Percentiles rank a stretch among this genome's conserved stretches.
Conservation (phyloP, 805 yeast genomes). For the Zygotorulaspora chibaensis region DNA sequence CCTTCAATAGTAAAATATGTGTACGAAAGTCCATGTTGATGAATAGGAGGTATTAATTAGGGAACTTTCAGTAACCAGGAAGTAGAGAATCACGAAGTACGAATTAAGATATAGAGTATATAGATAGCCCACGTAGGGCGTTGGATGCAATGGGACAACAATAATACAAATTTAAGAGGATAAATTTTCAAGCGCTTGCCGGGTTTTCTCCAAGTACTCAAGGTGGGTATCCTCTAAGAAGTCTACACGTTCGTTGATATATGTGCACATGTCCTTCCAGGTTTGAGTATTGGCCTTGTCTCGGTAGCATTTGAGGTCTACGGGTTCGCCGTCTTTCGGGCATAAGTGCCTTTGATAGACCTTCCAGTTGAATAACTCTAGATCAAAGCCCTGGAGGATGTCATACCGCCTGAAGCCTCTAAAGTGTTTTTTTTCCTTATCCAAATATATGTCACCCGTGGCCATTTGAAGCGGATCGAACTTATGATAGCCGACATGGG, state of each 20-base stretch:
- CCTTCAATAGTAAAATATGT: background rate
- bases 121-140: background rate
- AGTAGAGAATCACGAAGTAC: background rate
- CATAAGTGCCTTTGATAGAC: conserved; percentile 20
- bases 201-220: background rate
- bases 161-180: background rate
- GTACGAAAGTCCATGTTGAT: no score
- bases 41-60: background rate
- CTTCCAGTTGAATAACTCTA: conserved; percentile 25
- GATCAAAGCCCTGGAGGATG: conserved; percentile 21
- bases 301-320: conserved; percentile 17
- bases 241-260: conserved; percentile 16
- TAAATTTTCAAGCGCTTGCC: background rate
- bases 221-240: conserved; percentile 13
- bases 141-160: background rate
- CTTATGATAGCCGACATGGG: conserved; percentile 39
- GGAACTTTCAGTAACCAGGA: background rate
- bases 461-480: conserved; percentile 33
- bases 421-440: conserved; percentile 22
- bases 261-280: conserved; percentile 24
- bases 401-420: conserved; percentile 20
- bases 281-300: conserved; percentile 8
- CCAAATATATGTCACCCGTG: conserved; percentile 14
- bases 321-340: conserved; percentile 6
- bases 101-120: background rate